Evolutionary conservation across 805 yeast species (phyloP), one percentile per base, ranked within the genome.

Genomic region (Cephaloascus albidus): DNA sequence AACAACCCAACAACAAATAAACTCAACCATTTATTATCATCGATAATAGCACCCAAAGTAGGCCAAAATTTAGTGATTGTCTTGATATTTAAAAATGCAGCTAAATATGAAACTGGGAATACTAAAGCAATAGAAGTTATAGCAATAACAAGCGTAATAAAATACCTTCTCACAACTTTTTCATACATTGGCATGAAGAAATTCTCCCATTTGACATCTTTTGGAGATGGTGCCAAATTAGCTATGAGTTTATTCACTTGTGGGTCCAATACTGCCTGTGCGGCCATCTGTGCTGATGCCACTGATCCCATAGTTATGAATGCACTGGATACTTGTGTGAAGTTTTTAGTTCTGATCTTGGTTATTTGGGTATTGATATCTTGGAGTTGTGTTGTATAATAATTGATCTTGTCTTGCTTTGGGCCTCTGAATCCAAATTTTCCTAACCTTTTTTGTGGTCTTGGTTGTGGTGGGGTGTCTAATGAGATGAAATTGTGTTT

Each of bases 61-160:
- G 81, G 81, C 78, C 80, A 76, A 41, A 75, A 55, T 47, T 72
- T 74, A 37, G 67, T 65, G 39, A 77, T 74, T 1, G 80, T 68
- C 49, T 69, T 73, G 37, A 76, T 62, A 47, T 76, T 78, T 43
- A 77, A 59, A 48, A 77, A 64, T 2, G 81, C 70, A 1, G 82
- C 67, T 40, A 77, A 70, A 33, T 77, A 73, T 5, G 78, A 62
- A 23, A 76, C 76, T 35, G 78, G 74, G 46, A 75, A 72, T 36
- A 75, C 64, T 42, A 76, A 66, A 20, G 74, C 65, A 23, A 70
- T 68, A 46, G 76, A 72, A 49, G 74, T 68, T 20, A 72, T 54
- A 18, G 72, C 60, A 35, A 74, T 74, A 2, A 72, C 38, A 28
- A 61, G 47, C 2, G 75, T 70, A 12, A 70, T 58, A 33, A 61